These are phyloP conservation scores for Diaporthe sp. DNA, from an alignment of 2,329 filamentous ascomycete species.

Conservation along the genomic window DNA sequence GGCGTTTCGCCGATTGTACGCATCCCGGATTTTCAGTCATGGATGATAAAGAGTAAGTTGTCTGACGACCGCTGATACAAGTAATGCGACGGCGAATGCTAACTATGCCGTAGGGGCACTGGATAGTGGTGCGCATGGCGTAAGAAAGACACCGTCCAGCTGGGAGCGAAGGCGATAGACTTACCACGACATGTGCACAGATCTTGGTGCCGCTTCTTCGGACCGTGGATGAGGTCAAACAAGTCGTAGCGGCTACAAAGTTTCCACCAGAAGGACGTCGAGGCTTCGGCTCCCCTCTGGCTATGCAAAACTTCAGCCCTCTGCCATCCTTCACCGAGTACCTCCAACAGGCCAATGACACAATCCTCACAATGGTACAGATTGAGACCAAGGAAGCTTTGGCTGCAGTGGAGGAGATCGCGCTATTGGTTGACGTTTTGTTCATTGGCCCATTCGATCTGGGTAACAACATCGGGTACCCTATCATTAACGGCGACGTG, in stretches of 20 bases:
- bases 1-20: slow-evolving; percentile 67
- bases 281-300: slow-evolving; percentile 67
- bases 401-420: slow-evolving; percentile 70
- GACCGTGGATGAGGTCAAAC: slow-evolving; percentile 62
- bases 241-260: slow-evolving; percentile 62
- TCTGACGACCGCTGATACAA: background rate
- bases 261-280: slow-evolving; percentile 66
- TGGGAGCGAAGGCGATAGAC: background rate
- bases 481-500: slow-evolving; percentile 70
- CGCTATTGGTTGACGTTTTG: slow-evolving; percentile 70
- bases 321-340: slow-evolving; percentile 64
- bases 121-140: slow-evolving; percentile 67
- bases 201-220: slow-evolving; percentile 65
- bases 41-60: slow-evolving; percentile 65
- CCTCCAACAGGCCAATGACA: slow-evolving; percentile 65
- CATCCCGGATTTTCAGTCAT: slow-evolving; percentile 66
- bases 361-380: slow-evolving; percentile 72
- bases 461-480: slow-evolving; percentile 70
- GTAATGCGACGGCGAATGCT: slow-evolving; percentile 32
- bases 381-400: slow-evolving; percentile 75
- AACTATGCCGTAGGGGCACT: slow-evolving; percentile 57
- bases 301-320: slow-evolving; percentile 60
- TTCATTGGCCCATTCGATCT: slow-evolving; percentile 76
- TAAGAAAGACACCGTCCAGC: slow-evolving; percentile 43
- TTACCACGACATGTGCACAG: slow-evolving; percentile 40